These are phyloP conservation scores for Vanrija pseudolonga DNA, from an alignment of 1,284 basidiomycete genomes.

Conservation along the genomic window DNA sequence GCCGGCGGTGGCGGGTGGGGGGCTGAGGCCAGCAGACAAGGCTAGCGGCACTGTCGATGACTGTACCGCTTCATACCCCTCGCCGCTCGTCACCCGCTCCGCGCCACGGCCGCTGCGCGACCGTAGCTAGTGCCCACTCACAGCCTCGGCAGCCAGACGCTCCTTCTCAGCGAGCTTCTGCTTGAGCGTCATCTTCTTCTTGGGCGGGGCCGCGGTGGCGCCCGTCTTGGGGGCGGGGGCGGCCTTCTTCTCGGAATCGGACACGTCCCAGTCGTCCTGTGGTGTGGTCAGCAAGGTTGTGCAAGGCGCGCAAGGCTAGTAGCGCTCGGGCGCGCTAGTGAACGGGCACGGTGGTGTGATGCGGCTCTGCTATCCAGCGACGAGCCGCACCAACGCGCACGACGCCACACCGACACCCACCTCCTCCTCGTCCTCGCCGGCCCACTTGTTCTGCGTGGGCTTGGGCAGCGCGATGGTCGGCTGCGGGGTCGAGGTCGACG, in stretches of 20 bases:
- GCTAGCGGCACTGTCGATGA: no score
- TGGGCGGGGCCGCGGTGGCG: slow-evolving; percentile 61
- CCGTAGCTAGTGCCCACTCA: no score
- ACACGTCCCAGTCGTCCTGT: slow-evolving; percentile 90
- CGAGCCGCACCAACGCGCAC: slow-evolving; percentile 43
- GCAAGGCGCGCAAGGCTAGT: no score
- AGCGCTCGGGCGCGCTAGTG: no score
- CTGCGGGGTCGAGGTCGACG: slow-evolving; percentile 49
- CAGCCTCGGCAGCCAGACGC: slow-evolving; percentile 54
- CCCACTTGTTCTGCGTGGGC: slow-evolving; percentile 60
- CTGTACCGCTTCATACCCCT: no score
- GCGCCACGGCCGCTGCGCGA: no score
- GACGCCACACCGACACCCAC: slow-evolving; percentile 46
- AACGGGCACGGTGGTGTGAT: no score
- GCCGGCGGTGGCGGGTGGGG: no score
- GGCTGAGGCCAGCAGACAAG: no score
- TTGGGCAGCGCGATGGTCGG: slow-evolving; percentile 48
- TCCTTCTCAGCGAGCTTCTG: slow-evolving; percentile 82
- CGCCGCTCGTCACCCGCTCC: no score
- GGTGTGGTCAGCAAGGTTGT: neutral
- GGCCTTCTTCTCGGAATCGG: slow-evolving; percentile 65
- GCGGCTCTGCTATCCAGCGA: no score
- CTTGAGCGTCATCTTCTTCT: slow-evolving; percentile 87
- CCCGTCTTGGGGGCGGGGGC: slow-evolving; percentile 39
- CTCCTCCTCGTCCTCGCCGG: slow-evolving; percentile 83